Evolutionary conservation across 805 yeast genomes (phyloP), one percentile per base, ranked within the genome.

Genomic region (Candida ipomoeae): DNA sequence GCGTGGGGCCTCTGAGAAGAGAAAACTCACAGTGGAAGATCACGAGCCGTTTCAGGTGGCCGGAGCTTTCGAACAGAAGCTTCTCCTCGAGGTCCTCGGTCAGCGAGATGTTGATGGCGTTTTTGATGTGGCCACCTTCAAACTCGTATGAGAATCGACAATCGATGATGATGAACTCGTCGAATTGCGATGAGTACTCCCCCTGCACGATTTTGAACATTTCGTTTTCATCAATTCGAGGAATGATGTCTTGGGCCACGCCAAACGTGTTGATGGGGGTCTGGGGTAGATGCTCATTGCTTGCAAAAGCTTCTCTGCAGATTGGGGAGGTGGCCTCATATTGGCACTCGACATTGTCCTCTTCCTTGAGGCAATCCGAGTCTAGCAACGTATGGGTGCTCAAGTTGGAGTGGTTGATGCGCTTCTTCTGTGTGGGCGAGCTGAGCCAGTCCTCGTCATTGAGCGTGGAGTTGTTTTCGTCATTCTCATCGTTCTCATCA

Each of bases 21-120:
- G 95, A 85, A 65, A 89, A 92, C 68, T 94, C 99, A 69, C 99
- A 94, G 68, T 94, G 97, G 73, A 94, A 92, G 10, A 94, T 76
- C 6, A 92, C 65, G 49, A 94, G 70, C 18, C 74, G 74, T 17
- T 71, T 75, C 44, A 50, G 17, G 20, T 59, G 57, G 29, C 54
- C 44, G 32, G 17, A 17, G 31, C 34, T 43, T 58, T 58, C 21
- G 78, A 52, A 48, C 31, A 66, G 69, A 55, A 90, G 77, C 44
- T 66, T 64, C 36, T 75, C 69, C 60, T 89, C 96, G 40, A 92
- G 71, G 44, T 81, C 85, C 49, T 79, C 79, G 57, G 85, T 84
- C 35, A 85, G 79, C 38, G 87, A 82, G 31, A 90, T 75, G 65
- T 92, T 94, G 48, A 87, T 59, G 6, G 98, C 96, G 43, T 86